These are phyloP conservation scores for Peronospora destructor DNA, from an alignment of 352 stramenopile genomes.

Conservation along the genomic window DNA sequence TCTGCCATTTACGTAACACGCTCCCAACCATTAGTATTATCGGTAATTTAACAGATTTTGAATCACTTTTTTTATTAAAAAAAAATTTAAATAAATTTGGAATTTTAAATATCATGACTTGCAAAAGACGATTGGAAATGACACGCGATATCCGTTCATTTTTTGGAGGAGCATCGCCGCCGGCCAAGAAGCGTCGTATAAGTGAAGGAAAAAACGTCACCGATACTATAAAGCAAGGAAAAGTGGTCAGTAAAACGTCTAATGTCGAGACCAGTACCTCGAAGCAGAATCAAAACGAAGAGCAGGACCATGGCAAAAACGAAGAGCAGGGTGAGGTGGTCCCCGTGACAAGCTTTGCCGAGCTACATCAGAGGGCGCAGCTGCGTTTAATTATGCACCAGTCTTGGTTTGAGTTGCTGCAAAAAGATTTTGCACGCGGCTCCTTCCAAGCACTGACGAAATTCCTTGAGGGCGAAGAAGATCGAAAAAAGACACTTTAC, in stretches of 20 bases:
- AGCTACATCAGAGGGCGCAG: constrained; percentile 22
- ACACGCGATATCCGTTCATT: constrained; percentile 58
- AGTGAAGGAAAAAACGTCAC: neutral
- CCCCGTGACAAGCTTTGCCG: constrained; percentile 25
- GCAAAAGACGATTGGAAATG: too few relatives aligned
- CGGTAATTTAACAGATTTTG: too few relatives aligned
- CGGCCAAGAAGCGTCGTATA: constrained; percentile 28
- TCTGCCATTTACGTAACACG: too few relatives aligned
- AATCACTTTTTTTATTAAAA: too few relatives aligned
- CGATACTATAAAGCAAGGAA: neutral
- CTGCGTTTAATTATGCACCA: constrained; percentile 42
- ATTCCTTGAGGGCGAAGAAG: constrained; percentile 50
- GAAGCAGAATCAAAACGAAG: neutral
- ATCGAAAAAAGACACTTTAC: constrained; percentile 77
- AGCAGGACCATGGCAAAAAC: constrained; percentile 1
- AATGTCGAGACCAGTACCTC: constrained; percentile 1
- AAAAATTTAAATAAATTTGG: too few relatives aligned
- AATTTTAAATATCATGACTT: too few relatives aligned
- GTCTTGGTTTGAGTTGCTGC: constrained; percentile 52
- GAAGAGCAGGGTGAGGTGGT: constrained; percentile 7
- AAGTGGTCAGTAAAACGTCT: neutral
- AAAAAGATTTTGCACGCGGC: constrained; percentile 39
- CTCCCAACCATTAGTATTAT: too few relatives aligned
- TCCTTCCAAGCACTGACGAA: constrained; percentile 42
- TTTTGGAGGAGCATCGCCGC: constrained; percentile 28